Evolutionary conservation across 106 monocot species (phyloP), one percentile per base, ranked within the genome.

Genomic region (Dactylorhiza incarnata): DNA sequence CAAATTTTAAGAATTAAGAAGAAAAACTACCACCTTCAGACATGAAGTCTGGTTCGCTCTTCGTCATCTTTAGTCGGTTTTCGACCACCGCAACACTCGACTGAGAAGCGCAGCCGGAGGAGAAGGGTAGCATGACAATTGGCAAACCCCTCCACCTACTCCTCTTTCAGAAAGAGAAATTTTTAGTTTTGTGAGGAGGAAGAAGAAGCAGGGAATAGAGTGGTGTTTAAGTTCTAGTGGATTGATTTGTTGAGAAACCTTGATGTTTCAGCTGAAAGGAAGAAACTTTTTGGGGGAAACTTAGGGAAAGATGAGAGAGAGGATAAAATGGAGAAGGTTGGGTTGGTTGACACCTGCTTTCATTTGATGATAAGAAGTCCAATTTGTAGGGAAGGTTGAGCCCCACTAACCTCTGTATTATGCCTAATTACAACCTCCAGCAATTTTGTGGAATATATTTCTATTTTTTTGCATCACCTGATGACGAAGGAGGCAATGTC

Each of bases 71-170:
- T 3, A 56, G 74, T 19, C 82, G 80, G 47, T 68, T 77, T 19
- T 83, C 80, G 47, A 62, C 23, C n/a, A 92, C 87, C 0, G 74
- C 78, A n/a, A 90, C 75, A 73, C 92, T 90, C 2, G 95, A 90
- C 45, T 86, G 86, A 53, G 92, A 92, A 46, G 83, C 78, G 50
- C 95, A 95, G 61, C 88, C 88, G 3, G 75, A 59, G 5, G 89
- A 92, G 88, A 92, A 95, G 63, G 92, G 89, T 52, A 92, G 83
- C 48, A 79, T 69, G 65, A 29, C 16, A 17, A 29, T 29, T 29
- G 29, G 77, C 73, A 48, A 95, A 82, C 76, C 82, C 84, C 80
- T 92, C 90, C 78, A 86, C 87, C 65, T 63, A 37, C 9, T 80
- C 75, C 72, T 77, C 86, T 80, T 82, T 71, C 45, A 25, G 2